phyloP scores from a whole-genome alignment of 108 stramenopile genomes.

The Fragilaria crotonensis region DNA sequence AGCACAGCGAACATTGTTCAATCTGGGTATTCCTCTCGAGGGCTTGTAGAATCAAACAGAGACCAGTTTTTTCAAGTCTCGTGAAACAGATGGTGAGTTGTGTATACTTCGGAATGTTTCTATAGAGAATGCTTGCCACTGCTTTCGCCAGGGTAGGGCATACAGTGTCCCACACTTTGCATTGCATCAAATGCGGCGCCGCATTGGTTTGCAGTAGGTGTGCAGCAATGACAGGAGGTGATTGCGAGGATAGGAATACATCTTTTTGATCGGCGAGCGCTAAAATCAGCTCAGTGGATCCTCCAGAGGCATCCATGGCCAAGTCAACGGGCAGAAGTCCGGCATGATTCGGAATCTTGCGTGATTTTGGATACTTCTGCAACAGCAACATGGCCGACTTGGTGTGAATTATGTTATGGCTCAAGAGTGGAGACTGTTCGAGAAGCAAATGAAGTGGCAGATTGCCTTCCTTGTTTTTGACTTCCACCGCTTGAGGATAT shows the following conservation, averaged over 20 bases:
- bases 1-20: not conserved
- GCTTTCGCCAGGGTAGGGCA: not conserved
- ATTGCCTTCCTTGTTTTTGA: not conserved
- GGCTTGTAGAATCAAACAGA: not conserved
- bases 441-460: not conserved
- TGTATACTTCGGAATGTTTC: not conserved
- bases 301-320: not conserved
- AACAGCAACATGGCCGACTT: not conserved
- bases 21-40: not conserved
- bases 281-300: not conserved
- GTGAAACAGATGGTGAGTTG: not conserved
- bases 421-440: not conserved
- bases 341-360: not conserved
- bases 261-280: not conserved
- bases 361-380: not conserved
- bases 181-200: not conserved
- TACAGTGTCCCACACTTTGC: not conserved
- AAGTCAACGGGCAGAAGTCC: not conserved
- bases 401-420: not conserved
- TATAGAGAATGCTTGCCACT: not conserved
- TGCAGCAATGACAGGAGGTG: not conserved
- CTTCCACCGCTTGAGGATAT: not conserved
- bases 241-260: not conserved
- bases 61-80: not conserved
- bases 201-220: not conserved